Evolutionary conservation across 768 basidiomycete species (phyloP).

Genomic region (Suillus subaureus): DNA sequence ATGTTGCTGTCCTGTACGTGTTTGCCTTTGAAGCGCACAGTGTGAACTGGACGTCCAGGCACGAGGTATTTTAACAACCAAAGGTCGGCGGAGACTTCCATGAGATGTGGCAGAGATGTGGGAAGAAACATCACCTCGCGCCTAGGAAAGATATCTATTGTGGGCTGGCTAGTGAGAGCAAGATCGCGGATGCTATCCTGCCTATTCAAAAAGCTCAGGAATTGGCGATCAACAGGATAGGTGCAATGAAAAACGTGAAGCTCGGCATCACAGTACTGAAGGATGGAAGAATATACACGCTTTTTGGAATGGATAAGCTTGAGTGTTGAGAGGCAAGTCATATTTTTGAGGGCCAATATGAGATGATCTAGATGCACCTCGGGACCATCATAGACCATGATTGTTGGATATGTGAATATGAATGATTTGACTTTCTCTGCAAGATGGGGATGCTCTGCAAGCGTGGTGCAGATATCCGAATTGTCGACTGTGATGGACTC

Average conservation of each 20-base stretch:
- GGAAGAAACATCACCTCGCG: neutral
- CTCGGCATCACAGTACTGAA: neutral
- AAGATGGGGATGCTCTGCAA: too few relatives aligned
- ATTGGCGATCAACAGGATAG: neutral
- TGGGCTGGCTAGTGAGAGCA: neutral
- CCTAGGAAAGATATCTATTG: too few relatives aligned
- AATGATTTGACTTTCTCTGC: neutral
- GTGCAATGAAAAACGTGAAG: neutral
- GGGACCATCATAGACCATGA: neutral
- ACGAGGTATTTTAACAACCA: neutral
- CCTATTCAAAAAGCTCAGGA: neutral
- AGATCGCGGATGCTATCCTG: neutral
- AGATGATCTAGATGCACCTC: neutral
- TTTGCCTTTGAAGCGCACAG: neutral
- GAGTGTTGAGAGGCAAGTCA: too few relatives aligned
- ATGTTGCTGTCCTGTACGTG: neutral
- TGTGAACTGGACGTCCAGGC: neutral
- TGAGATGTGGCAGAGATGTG: neutral
- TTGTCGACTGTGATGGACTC: too few relatives aligned
- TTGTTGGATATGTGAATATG: neutral
- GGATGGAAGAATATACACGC: too few relatives aligned
- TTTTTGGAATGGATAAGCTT: too few relatives aligned
- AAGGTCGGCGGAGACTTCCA: neutral
- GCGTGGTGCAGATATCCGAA: too few relatives aligned
- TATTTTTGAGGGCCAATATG: neutral